Evolutionary conservation across 495 filamentous ascomycete genomes (phyloP).

Genomic region (Aspergillus bertholletiae): DNA sequence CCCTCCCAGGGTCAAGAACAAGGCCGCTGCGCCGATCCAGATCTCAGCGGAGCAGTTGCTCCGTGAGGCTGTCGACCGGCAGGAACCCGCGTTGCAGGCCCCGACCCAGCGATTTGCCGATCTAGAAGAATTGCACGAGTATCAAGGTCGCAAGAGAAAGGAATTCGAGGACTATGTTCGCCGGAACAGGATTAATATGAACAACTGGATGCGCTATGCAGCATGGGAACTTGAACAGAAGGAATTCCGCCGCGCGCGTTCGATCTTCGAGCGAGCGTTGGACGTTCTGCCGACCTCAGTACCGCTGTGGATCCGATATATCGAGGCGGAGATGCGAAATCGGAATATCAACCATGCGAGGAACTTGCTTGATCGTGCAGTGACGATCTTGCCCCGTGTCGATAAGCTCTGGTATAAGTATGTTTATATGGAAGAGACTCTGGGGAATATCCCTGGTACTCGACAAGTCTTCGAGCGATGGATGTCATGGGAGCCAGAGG

Average conservation of each 20-base stretch:
- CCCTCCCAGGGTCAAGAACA: constrained; percentile 96
- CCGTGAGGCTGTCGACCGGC: constrained; percentile 94
- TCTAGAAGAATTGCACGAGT: constrained; percentile 96
- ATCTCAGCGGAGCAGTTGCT: constrained; percentile 97
- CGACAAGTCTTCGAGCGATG: constrained; percentile 95
- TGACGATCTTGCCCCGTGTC: constrained; percentile 87
- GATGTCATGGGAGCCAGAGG: constrained; percentile 98
- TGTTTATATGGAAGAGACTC: constrained; percentile 97
- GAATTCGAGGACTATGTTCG: constrained; percentile 98
- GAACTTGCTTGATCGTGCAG: constrained; percentile 90
- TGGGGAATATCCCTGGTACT: constrained; percentile 88
- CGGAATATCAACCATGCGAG: constrained; percentile 96
- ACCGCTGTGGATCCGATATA: constrained; percentile 81
- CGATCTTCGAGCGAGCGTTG: constrained; percentile 91
- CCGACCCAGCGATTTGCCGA: constrained; percentile 95
- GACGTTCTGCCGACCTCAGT: constrained; percentile 88
- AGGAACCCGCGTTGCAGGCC: constrained; percentile 82
- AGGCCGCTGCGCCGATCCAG: constrained; percentile 83
- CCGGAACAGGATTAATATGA: constrained; percentile 91
- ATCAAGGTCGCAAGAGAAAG: constrained; percentile 90
- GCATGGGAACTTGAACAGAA: constrained; percentile 98
- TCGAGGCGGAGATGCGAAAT: constrained; percentile 94
- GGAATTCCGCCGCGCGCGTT: constrained; percentile 92
- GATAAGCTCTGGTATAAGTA: constrained; percentile 99
- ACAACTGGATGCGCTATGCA: constrained; percentile 98